Conservation (phyloP, 139 green algal species). For the Micractinium sp. region DNA sequence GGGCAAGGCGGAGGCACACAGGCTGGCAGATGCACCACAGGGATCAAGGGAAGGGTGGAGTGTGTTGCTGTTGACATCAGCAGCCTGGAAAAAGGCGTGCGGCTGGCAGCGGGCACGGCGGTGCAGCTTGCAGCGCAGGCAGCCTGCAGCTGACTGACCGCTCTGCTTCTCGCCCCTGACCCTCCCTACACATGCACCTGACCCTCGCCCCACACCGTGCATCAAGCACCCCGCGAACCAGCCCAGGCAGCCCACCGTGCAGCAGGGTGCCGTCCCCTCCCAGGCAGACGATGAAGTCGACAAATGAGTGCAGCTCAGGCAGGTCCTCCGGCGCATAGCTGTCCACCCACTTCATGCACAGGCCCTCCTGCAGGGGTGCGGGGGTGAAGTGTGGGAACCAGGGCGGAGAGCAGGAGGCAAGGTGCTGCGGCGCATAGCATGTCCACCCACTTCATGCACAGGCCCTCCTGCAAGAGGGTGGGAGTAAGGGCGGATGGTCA, state of each 20-base stretch:
- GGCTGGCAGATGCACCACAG: slow-evolving; percentile 49
- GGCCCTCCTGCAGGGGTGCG: slow-evolving; percentile 7
- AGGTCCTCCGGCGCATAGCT: slow-evolving; percentile 62
- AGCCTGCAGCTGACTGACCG: too few relatives aligned
- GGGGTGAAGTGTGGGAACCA: background rate
- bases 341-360: slow-evolving; percentile 44
- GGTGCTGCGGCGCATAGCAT: background rate
- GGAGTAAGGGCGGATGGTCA: background rate
- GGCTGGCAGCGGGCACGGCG: too few relatives aligned
- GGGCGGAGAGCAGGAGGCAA: background rate
- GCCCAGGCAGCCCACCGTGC: slow-evolving; percentile 61
- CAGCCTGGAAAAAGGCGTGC: too few relatives aligned
- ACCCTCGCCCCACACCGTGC: too few relatives aligned
- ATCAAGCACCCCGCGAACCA: too few relatives aligned
- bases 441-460: slow-evolving; percentile 27
- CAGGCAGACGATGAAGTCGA: slow-evolving; percentile 98
- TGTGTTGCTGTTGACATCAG: too few relatives aligned
- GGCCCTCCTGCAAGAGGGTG: background rate
- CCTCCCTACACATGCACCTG: too few relatives aligned
- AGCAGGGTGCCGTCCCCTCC: slow-evolving; percentile 97
- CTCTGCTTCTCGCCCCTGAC: too few relatives aligned
- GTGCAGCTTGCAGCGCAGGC: too few relatives aligned
- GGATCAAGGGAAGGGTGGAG: too few relatives aligned
- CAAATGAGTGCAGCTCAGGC: slow-evolving; percentile 61
- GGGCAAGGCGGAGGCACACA: slow-evolving; percentile 79